Evolutionary conservation across 108 stramenopile genomes (phyloP), one percentile per base, ranked within the genome.

Genomic region (Schizochytrium sp.): DNA sequence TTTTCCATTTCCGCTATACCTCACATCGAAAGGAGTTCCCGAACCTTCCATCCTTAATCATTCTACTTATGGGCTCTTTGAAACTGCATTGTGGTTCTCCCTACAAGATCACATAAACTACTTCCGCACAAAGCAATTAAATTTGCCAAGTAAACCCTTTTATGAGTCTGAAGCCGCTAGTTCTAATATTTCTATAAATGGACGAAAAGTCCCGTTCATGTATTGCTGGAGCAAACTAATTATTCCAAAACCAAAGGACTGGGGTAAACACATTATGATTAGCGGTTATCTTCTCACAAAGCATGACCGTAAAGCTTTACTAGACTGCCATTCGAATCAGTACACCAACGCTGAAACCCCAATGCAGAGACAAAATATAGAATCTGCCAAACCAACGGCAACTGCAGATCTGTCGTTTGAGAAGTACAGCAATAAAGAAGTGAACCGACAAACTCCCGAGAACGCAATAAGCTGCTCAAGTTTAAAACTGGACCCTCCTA

Each of bases 1-100:
- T n/a, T 83, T 83, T 55, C 76, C 76, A 10, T 83, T 83, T 28
- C 76, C 76, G 40, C 47, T 83, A n/a, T 83, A 83, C 47, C 47
- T 83, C 15, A 55, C 64, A 38, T 10, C 47, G 50, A 83, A 55
- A n/a, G 76, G 40, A 5, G 28, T 38, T 15, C n/a, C 76, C 1
- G 76, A 17, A 40, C 76, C 76, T 40, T 83, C 76, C 0, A 50
- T 83, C 76, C 40, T 83, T 10, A 83, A 83, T 55, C 76, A 47
- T 49, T 83, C 76, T 10, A 55, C 76, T 5, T 83, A 83, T 53
- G 76, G 76, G 28, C 76, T 83, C 53, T 83, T 83, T 42, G 76
- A 83, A 53, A 55, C 76, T n/a, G 76, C 76, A 5, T 55, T 40
- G 28, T 83, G 76, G 76, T 83, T 83, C 28, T 49, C 76, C 0